phyloP scores from a whole-genome alignment of 495 filamentous ascomycete genomes.

The Aspergillus baeticus region DNA sequence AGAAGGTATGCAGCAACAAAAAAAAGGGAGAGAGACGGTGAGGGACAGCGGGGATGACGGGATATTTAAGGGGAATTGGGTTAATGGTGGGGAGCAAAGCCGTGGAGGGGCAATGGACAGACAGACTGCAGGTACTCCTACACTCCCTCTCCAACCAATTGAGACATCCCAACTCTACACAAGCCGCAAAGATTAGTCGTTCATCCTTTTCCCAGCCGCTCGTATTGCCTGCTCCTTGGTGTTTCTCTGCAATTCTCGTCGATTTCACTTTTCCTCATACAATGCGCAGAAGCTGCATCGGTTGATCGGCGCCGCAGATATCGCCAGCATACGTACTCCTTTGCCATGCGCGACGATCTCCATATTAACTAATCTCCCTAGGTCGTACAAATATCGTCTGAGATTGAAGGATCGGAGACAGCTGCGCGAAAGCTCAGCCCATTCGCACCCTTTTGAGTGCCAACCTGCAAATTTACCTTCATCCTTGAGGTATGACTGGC shows the following conservation, averaged over 20 bases:
- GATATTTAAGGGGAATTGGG: constrained; percentile 17
- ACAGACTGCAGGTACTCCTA: neutral
- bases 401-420: neutral
- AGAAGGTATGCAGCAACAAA: constrained; percentile 1
- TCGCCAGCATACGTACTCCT: constrained; percentile 2
- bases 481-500: too few species aligned
- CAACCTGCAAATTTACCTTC: too few species aligned
- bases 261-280: too few species aligned
- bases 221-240: too few species aligned
- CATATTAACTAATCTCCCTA: neutral
- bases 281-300: neutral
- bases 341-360: constrained; percentile 1
- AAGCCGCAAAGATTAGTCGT: neutral
- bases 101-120: constrained; percentile 1
- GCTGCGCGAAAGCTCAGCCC: neutral
- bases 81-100: constrained; percentile 1
- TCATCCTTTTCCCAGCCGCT: neutral
- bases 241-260: too few species aligned
- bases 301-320: constrained; percentile 2
- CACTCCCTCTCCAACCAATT: neutral
- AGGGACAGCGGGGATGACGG: constrained; percentile 7
- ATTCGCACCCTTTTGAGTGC: too few species aligned
- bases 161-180: neutral
- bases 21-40: constrained; percentile 10
- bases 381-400: neutral